Evolutionary conservation across 805 yeast species (phyloP), one percentile per base, ranked within the genome.

Genomic region (Candida xyloterini): DNA sequence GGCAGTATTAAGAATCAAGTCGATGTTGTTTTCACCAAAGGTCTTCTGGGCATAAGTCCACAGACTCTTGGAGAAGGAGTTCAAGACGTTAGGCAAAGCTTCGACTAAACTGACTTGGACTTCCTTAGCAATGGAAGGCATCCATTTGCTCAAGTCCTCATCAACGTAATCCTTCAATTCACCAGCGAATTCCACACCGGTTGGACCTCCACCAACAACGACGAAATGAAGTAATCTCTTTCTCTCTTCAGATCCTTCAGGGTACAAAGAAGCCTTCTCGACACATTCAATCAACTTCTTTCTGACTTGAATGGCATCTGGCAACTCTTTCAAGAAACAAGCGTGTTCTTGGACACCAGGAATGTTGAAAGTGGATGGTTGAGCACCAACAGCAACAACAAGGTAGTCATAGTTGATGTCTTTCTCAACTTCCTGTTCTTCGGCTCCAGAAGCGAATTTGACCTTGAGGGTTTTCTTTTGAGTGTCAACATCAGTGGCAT

Each of bases 191-290:
- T 74, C 79, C 42, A 74, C 79, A 60, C 79, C 79, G 35, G 79
- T 74, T 53, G 79, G 79, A 44, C 79, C 79, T 59, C 79, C 79
- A 50, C 79, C 79, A 51, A 76, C 74, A 38, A 74, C 76, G 40
- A 74, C 72, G 48, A 73, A 66, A 24, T 74, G 67, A 51, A 74
- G 65, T 48, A 74, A 66, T 62, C 78, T 66, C 61, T 67, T 67
- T 63, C 79, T 67, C 53, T 73, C 78, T 14, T 73, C 65, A 50
- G 72, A 74, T 33, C 69, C 77, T 51, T 65, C 66, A 29, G 78
- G 78, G 49, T 70, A 69, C 46, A 73, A 63, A 52, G 72, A 67
- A 38, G 79, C 78, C 48, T 76, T 76, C 62, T 74, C 79, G 47
- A 74, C 68, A 39, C 68, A 65, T 47, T 73, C 77, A 69, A 74